Evolutionary conservation across 1,284 basidiomycete genomes (phyloP).

Genomic region (Paramarasmius palmivorus): DNA sequence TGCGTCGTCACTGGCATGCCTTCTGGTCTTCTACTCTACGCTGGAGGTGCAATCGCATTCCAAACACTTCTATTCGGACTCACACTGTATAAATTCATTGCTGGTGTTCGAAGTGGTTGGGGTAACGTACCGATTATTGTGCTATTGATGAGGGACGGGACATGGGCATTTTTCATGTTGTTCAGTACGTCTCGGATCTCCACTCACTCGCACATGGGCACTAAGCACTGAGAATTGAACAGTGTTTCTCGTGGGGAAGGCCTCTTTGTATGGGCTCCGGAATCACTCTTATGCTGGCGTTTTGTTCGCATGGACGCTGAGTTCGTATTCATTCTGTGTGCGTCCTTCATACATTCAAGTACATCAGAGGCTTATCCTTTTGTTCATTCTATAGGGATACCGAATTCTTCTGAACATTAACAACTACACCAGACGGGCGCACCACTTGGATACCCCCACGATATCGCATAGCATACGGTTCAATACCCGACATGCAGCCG

Average conservation of each 20-base stretch:
- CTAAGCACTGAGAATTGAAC: neutral
- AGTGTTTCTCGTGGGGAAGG: neutral
- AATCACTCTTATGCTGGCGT: no score
- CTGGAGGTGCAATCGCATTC: neutral
- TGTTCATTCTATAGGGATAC: no score
- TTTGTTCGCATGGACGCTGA: no score
- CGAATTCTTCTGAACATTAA: no score
- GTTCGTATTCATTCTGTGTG: no score
- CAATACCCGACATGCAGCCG: no score
- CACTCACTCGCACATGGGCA: neutral
- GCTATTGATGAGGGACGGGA: slow-evolving; percentile 8
- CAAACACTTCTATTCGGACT: slow-evolving; percentile 4
- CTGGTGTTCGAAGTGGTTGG: neutral
- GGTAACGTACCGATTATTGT: neutral
- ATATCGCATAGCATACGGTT: no score
- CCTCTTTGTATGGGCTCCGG: neutral
- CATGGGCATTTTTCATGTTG: slow-evolving; percentile 8
- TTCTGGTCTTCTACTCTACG: neutral
- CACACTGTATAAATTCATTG: slow-evolving; percentile 6
- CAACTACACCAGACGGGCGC: no score
- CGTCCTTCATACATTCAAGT: no score
- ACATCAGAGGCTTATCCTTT: no score
- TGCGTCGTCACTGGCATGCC: neutral
- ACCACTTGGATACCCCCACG: no score
- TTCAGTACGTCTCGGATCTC: neutral